phyloP scores from a whole-genome alignment of 768 basidiomycete genomes.

The Exsudoporus frostii region DNA sequence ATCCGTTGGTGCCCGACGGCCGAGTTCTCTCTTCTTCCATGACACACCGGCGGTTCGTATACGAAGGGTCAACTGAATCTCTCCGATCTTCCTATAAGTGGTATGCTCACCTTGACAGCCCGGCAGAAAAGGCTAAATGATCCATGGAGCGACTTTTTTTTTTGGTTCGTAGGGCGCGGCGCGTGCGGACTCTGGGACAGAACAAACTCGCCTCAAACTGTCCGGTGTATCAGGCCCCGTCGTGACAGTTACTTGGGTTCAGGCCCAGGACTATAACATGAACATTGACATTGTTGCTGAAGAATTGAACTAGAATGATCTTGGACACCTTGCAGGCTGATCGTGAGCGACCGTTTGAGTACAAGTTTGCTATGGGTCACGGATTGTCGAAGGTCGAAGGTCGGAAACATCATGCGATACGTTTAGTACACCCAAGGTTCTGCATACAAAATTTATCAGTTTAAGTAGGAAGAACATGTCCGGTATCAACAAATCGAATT shows the following conservation, averaged over 20 bases:
- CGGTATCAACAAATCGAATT: neutral
- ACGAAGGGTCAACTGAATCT: neutral
- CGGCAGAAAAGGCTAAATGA: neutral
- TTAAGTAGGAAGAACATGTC: neutral
- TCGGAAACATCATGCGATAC: slow-evolving; percentile 5
- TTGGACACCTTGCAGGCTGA: slow-evolving; percentile 20
- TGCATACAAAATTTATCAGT: neutral
- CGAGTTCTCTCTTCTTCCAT: slow-evolving; percentile 1
- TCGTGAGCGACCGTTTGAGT: slow-evolving; percentile 13
- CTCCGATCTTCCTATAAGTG: slow-evolving; percentile 6
- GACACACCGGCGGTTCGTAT: neutral
- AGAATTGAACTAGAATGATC: neutral
- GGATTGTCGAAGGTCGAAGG: too few relatives aligned
- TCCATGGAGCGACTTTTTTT: neutral
- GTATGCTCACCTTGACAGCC: neutral
- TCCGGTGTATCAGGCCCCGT: neutral
- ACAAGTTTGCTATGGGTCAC: slow-evolving; percentile 11
- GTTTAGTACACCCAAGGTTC: neutral
- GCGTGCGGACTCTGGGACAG: neutral
- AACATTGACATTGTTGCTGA: neutral
- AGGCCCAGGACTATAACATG: neutral
- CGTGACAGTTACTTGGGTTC: neutral
- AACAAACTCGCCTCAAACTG: neutral
- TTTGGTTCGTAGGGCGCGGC: too few relatives aligned
- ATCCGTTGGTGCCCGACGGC: slow-evolving; percentile 15